Percentiles rank a stretch among this genome's conserved stretches.
Evolutionary conservation across 139 green algal species (phyloP).

Genomic region (Chlorella sp.): DNA sequence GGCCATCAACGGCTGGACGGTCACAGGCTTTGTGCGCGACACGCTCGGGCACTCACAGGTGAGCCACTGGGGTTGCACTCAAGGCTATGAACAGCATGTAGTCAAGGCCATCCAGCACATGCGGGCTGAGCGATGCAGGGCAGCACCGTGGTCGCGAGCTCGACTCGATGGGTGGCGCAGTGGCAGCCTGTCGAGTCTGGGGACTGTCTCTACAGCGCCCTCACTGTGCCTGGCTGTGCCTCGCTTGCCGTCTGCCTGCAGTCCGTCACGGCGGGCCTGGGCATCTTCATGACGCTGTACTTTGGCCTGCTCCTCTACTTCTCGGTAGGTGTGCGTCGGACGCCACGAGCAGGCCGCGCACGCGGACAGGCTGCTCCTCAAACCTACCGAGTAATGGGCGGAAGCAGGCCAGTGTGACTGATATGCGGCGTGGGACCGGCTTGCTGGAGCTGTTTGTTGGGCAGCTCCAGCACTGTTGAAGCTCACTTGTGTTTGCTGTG

Average conservation of each 20-base stretch:
- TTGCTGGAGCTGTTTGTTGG: not conserved
- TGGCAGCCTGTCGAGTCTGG: too few species aligned
- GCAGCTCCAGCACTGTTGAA: not conserved
- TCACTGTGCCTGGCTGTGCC: too few species aligned
- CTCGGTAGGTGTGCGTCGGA: conserved; percentile 1
- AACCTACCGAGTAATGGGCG: not conserved
- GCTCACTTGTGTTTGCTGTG: too few species aligned
- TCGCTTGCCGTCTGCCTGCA: too few species aligned
- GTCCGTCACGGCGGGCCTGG: not conserved
- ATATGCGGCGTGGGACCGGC: not conserved
- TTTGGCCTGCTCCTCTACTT: conserved; percentile 1
- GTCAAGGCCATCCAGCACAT: too few species aligned
- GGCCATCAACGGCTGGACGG: conserved; percentile 1
- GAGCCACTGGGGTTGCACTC: too few species aligned
- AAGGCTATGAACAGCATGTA: too few species aligned
- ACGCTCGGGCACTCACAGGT: not conserved
- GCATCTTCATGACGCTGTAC: not conserved
- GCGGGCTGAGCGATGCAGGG: too few species aligned
- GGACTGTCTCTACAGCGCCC: too few species aligned
- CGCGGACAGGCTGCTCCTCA: not conserved
- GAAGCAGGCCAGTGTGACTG: not conserved
- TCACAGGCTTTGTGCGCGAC: not conserved
- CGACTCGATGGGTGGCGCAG: too few species aligned
- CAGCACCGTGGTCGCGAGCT: too few species aligned
- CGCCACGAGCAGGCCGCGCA: too few species aligned